A percentile compares a stretch with the other conserved stretches of the same genome.
Evolutionary conservation across 2,329 filamentous ascomycete species (phyloP).

Genomic region (Diaporthe capsici): DNA sequence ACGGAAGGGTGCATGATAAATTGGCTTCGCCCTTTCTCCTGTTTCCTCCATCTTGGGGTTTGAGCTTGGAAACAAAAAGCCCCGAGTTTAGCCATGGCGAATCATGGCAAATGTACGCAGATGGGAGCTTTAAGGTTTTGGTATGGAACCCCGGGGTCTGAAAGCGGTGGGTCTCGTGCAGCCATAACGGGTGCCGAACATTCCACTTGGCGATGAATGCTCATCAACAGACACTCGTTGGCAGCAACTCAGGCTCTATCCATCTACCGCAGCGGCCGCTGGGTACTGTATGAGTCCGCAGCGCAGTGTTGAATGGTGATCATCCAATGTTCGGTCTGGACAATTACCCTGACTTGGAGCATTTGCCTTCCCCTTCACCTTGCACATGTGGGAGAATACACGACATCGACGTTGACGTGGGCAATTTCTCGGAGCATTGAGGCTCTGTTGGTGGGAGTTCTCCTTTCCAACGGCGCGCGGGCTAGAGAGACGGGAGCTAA

Average conservation of each 20-base stretch:
- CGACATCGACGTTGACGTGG: background rate
- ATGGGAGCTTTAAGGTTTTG: slow-evolving; percentile 22
- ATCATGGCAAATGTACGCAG: slow-evolving; percentile 4
- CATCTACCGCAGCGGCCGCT: background rate
- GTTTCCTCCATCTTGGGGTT: slow-evolving; percentile 26
- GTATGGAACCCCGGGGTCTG: slow-evolving; percentile 15
- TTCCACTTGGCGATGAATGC: slow-evolving; percentile 5
- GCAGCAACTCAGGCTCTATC: background rate
- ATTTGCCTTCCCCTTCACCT: background rate
- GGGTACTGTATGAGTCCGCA: background rate
- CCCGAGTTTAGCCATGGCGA: slow-evolving; percentile 31
- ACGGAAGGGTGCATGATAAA: slow-evolving; percentile 18
- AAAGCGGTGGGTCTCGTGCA: slow-evolving; percentile 18
- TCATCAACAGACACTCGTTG: background rate
- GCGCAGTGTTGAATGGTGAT: background rate
- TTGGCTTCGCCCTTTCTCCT: slow-evolving; percentile 31
- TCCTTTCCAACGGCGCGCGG: slow-evolving; percentile 6
- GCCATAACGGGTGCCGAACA: background rate
- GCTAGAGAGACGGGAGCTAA: slow-evolving; percentile 3
- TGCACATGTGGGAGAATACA: background rate
- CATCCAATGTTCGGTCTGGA: background rate
- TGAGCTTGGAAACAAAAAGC: slow-evolving; percentile 30
- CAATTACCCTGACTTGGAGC: background rate
- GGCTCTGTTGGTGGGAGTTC: background rate
- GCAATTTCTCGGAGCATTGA: background rate